phyloP scores from a whole-genome alignment of 2,329 filamentous ascomycete species.

The Penicillium sp. region DNA sequence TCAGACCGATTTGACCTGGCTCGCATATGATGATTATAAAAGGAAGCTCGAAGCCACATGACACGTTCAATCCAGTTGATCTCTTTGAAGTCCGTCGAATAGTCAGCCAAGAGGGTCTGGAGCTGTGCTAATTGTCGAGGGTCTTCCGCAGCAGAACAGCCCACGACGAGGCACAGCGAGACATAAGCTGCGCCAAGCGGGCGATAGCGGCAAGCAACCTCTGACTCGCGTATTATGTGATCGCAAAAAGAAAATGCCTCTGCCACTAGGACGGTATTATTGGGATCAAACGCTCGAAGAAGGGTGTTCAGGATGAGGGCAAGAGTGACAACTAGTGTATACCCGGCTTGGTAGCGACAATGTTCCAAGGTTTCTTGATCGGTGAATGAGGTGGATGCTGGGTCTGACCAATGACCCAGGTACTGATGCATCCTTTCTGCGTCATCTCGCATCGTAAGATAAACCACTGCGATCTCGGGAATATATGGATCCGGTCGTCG shows the following conservation, averaged over 20 bases:
- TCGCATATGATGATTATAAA: constrained; percentile 22
- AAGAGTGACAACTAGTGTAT: constrained; percentile 27
- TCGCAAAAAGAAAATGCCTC: constrained; percentile 24
- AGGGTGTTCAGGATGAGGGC: constrained; percentile 29
- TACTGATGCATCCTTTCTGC: constrained; percentile 18
- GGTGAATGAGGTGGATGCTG: neutral
- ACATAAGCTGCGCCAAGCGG: constrained; percentile 33
- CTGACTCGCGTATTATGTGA: constrained; percentile 21
- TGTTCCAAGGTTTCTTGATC: constrained; percentile 10
- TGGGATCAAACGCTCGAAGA: constrained; percentile 27
- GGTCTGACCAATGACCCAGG: constrained; percentile 8
- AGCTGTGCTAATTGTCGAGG: constrained; percentile 18
- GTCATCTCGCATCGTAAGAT: constrained; percentile 26
- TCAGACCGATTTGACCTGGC: neutral
- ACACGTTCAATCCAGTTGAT: constrained; percentile 25
- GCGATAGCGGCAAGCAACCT: constrained; percentile 26
- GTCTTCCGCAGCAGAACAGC: constrained; percentile 28
- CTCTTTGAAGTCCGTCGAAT: constrained; percentile 32
- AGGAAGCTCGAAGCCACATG: constrained; percentile 18
- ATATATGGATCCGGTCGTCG: constrained; percentile 22
- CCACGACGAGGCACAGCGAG: constrained; percentile 27
- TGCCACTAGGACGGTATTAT: constrained; percentile 14
- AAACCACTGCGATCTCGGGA: constrained; percentile 25
- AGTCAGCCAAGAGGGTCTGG: constrained; percentile 25
- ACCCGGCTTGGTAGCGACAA: constrained; percentile 30